Evolutionary conservation across 148 eudicot species (phyloP), one percentile per base, ranked within the genome.

Genomic region (Salicornia ramosissima): DNA sequence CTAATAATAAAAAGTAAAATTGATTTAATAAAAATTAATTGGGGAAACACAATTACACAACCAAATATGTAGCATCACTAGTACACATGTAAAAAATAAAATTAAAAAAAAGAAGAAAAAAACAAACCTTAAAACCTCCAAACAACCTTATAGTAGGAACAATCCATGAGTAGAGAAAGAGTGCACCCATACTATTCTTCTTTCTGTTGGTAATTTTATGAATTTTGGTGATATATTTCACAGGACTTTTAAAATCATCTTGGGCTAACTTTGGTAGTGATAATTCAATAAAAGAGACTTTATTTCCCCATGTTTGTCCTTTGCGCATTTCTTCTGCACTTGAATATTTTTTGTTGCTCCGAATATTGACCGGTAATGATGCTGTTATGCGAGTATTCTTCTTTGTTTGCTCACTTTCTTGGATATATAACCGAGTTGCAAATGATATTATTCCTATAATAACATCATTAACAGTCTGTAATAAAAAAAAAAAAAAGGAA

Each of bases 401-500:
- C 19, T 36, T 18, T 19, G 71, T 66, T 24, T 52, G 8, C 16
- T 18, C 57, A 24, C 18, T 53, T 59, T 30, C 78, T 79, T 79
- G 73, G 81, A 80, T 78, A 78, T 85, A 85, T n/a, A 83, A 51
- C 15, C 83, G 74, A 3, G 73, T 74, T 40, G 82, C 86, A 8
- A 69, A 59, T 1, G 74, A 54, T 9, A 82, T 62, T 46, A 77
- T 57, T 2, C 85, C 85, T 13, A 78, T 53, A 0, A 85, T 58
- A 34, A 82, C 88, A 47, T 82, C 88, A 21, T 85, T 85, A 18
- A 82, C 68, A 0, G 88, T 82, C 88, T 85, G 45, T 21, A 31
- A 13, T 10, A 31, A 59, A 71, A 46, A 39, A 49, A 15, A 13
- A 8, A n/a, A n/a, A n/a, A n/a, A n/a, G n/a, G n/a, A n/a, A n/a